Base-by-base conservation (phyloP, 148 eudicot species). In the Vaccinium corymbosum region DNA sequence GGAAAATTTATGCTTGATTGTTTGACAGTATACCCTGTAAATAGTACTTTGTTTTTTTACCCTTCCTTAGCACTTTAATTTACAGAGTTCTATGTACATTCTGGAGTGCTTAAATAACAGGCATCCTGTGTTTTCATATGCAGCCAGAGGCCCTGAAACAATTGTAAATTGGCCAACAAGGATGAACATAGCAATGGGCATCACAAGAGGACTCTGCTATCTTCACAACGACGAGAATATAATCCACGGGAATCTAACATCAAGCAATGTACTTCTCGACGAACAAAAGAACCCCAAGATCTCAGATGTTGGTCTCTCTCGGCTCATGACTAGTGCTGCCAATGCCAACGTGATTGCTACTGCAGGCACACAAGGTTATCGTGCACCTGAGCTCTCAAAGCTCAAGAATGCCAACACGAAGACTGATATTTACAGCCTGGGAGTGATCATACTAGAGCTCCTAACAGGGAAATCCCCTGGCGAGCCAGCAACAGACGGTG, bases 381-480 rank as follows among this genome's bases (percentile, higher is more conserved):
- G 95, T 0, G 99, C 99, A 35, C 99, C 98, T 2, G 99, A 97
- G 88, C 91, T 94, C 17, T 91, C 93, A 13, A 97, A 93, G 84
- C 88, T 89, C 7, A 94, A 92, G 90, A 92, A 91, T 11, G 89
- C 92, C 13, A 91, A 90, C 80, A 86, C 92, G 1, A 97, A 94
- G 86, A 84, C 95, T 0, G 98, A 97, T 83, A 88, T 97, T 38
- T 97, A 91, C 94, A 92, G 97, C 85, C 94, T 94, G 0, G 99
- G 99, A 6, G 94, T 95, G 78, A 92, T 95, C 74, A 68, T 94
- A 15, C 75, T 95, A 52, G 98, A 95, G 85, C 95, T 95, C 49
- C 79, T 95, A 20, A 95, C 98, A 6, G 98, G 98, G 27, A 95
- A 94, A 82, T 88, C 98, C 1, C 97, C 98, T 0, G 76, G 90